Evolutionary conservation across 2,329 filamentous ascomycete genomes (phyloP).

Genomic region (Fusarium aywerte): DNA sequence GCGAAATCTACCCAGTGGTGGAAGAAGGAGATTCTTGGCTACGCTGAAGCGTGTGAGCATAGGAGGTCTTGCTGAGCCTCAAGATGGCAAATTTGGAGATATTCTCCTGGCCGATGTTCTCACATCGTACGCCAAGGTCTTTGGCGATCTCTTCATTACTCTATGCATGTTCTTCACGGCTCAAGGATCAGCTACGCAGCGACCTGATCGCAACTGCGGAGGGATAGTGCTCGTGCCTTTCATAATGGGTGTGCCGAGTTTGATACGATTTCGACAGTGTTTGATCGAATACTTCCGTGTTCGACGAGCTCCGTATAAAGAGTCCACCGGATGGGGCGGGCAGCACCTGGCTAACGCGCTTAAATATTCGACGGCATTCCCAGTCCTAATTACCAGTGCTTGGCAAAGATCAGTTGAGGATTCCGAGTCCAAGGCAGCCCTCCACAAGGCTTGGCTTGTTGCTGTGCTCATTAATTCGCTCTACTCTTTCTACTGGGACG

Average conservation of each 20-base stretch:
- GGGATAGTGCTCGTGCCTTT: constrained; percentile 83
- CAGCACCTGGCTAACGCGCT: constrained; percentile 92
- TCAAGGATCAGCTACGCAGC: constrained; percentile 77
- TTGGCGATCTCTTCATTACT: constrained; percentile 88
- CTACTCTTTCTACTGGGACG: constrained; percentile 99
- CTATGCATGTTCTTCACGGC: constrained; percentile 89
- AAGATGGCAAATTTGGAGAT: constrained; percentile 94
- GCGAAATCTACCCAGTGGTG: constrained; percentile 72
- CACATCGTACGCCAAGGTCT: constrained; percentile 92
- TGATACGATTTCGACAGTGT: constrained; percentile 92
- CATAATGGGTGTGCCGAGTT: constrained; percentile 82
- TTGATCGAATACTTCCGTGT: constrained; percentile 87
- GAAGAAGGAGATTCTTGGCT: constrained; percentile 78
- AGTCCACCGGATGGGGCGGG: constrained; percentile 76
- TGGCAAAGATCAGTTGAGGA: constrained; percentile 71
- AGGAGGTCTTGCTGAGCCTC: constrained; percentile 85
- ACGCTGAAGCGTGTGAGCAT: constrained; percentile 82
- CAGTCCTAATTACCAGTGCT: constrained; percentile 84
- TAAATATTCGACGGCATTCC: constrained; percentile 95
- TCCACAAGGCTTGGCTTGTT: constrained; percentile 72
- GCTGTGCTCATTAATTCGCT: constrained; percentile 84
- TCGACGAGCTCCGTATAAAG: constrained; percentile 64
- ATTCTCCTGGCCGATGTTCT: constrained; percentile 92
- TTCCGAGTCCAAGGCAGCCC: constrained; percentile 53
- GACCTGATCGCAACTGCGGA: constrained; percentile 84